Evolutionary conservation across 2,329 filamentous ascomycete genomes (phyloP), one percentile per base, ranked within the genome.

Genomic region (Coniochaeta sp.): DNA sequence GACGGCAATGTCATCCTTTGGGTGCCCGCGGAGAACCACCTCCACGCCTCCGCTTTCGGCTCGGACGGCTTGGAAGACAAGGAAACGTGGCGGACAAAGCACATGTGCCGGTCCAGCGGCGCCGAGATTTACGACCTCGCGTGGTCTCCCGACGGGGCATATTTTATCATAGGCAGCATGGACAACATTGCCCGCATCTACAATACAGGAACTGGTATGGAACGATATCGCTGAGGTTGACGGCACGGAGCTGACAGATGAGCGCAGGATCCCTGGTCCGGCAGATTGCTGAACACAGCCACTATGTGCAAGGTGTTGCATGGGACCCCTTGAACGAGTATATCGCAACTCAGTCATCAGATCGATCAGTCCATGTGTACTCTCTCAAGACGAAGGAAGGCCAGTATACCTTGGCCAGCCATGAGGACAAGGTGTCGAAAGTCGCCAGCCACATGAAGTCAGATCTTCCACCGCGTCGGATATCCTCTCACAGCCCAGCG

Each of bases 281-380:
- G 62, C 93, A 97, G 73, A 96, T 98, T 65, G 93, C 93, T 58
- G 93, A 98, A 73, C 93, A 98, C 76, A 96, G 91, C 69, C 95
- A 99, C 74, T 99, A 97, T 73, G 95, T 99, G 19, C 95, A 99
- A 76, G 95, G 95, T 56, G 96, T 99, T 8, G 90, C 95, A 5
- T 99, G 95, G 96, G 96, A 99, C 77, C 96, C 95, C 26, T 77
- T 97, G 60, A 98, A 98, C 76, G 95, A 99, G 76, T 99, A 93
- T 73, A 93, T 99, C 62, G 95, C 95, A 40, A 99, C 95, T 1
- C 95, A 99, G 72, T 99, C 95, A 7, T 99, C 95, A 6, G 95
- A 99, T 76, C 89, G 95, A 71, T 97, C 95, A 1, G 93, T 98
- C 16, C 96, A 99, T 74, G 95, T 99, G 66, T 99, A 99, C 77